Evolutionary conservation across 768 basidiomycete species (phyloP).

Genomic region (Hericium rajendrae): DNA sequence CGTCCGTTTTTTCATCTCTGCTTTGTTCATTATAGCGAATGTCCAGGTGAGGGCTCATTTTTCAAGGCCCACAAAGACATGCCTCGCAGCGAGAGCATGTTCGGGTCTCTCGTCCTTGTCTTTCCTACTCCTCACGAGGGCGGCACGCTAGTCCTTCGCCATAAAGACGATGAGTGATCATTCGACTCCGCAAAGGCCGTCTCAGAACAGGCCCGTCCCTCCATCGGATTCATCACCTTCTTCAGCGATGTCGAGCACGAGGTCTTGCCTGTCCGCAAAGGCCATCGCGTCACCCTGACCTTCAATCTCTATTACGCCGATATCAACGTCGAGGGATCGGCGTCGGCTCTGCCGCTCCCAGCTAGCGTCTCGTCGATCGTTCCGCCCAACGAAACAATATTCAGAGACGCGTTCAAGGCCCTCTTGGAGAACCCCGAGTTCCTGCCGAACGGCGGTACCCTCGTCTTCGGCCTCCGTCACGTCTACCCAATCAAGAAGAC

Average conservation of each 20-base stretch:
- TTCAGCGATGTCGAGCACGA: constrained; percentile 38
- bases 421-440: constrained; percentile 26
- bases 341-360: neutral
- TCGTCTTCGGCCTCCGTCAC: constrained; percentile 32
- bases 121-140: constrained; percentile 38
- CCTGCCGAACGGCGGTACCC: constrained; percentile 29
- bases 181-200: constrained; percentile 29
- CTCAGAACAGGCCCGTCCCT: constrained; percentile 3
- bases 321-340: neutral
- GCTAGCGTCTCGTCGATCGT: neutral
- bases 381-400: constrained; percentile 1
- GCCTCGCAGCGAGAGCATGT: constrained; percentile 32
- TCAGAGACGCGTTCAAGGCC: constrained; percentile 11
- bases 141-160: constrained; percentile 30
- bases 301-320: constrained; percentile 29
- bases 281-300: constrained; percentile 35
- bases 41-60: constrained; percentile 31
- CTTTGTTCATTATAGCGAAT: neutral
- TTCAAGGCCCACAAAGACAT: constrained; percentile 45
- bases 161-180: constrained; percentile 23
- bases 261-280: constrained; percentile 30
- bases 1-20: neutral
- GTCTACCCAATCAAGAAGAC: constrained; percentile 24
- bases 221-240: constrained; percentile 31
- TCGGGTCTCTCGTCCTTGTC: constrained; percentile 42